Percentiles rank a stretch among this genome's conserved stretches.
Evolutionary conservation across 2,329 filamentous ascomycete species (phyloP).

Genomic region (Chalaropsis thielavioides): DNA sequence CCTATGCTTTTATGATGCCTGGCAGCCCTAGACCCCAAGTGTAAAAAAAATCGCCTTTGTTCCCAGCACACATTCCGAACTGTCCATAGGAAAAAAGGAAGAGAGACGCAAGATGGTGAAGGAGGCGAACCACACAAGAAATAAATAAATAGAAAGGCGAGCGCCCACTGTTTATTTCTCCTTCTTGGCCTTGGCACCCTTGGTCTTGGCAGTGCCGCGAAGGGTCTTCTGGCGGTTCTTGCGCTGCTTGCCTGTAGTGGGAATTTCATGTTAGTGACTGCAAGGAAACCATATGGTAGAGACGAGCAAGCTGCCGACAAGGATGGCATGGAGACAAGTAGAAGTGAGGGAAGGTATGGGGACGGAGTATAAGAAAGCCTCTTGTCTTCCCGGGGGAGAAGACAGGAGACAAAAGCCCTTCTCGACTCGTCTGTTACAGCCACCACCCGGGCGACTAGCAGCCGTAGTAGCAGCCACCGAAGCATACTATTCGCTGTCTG

Average conservation of each 20-base stretch:
- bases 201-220: conserved; percentile 94
- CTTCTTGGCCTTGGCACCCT: conserved; percentile 92
- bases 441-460: conserved; percentile 2
- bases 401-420: conserved; percentile 16
- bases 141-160: conserved; percentile 11
- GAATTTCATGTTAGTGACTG: conserved; percentile 4
- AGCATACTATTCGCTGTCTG: neutral
- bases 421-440: conserved; percentile 17
- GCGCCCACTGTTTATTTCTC: conserved; percentile 52
- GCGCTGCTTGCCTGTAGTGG: conserved; percentile 84
- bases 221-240: conserved; percentile 99
- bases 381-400: conserved; percentile 16
- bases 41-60: neutral
- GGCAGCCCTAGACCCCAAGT: neutral
- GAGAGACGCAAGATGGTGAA: neutral
- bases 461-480: conserved; percentile 2
- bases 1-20: conserved; percentile 3
- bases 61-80: neutral
- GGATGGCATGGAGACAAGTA: neutral
- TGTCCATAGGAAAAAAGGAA: neutral
- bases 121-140: conserved; percentile 9
- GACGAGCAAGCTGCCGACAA: neutral
- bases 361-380: conserved; percentile 15
- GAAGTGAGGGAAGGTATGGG: neutral
- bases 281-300: neutral